Percentiles rank a stretch among this genome's conserved stretches.
These are phyloP conservation scores for Fusarium sp. DNA, from an alignment of 2,329 filamentous ascomycete genomes.

Conservation along the genomic window DNA sequence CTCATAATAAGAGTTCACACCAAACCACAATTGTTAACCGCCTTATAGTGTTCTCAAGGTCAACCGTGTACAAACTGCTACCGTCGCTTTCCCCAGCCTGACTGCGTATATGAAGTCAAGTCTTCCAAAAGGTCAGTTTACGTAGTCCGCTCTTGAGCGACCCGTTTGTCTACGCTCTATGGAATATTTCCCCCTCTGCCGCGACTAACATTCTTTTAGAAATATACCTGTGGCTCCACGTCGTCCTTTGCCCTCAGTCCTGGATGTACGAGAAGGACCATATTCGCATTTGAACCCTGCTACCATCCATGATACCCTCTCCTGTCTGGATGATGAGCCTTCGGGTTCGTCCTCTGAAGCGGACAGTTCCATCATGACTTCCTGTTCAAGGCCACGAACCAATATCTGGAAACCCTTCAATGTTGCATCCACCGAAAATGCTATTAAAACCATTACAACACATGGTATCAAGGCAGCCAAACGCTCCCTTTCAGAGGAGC, in stretches of 20 bases:
- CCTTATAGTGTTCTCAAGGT: conserved; percentile 64
- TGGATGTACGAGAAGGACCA: conserved; percentile 45
- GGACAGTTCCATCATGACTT: neutral
- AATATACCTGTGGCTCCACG: conserved; percentile 7
- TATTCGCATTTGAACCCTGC: conserved; percentile 56
- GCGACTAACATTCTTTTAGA: conserved; percentile 24
- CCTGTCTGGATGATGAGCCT: conserved; percentile 49
- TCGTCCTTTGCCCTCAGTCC: conserved; percentile 33
- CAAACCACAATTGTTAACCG: conserved; percentile 13
- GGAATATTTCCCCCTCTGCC: neutral
- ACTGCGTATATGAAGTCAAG: conserved; percentile 61
- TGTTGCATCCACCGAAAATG: conserved; percentile 44
- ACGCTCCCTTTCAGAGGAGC: conserved; percentile 51
- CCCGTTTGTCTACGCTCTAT: neutral
- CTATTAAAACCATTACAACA: conserved; percentile 50
- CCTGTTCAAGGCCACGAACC: conserved; percentile 5
- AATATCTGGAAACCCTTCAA: conserved; percentile 44
- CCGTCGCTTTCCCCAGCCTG: conserved; percentile 64
- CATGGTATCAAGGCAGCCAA: conserved; percentile 50
- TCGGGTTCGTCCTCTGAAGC: conserved; percentile 7
- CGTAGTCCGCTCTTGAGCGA: neutral
- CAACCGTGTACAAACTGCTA: conserved; percentile 68
- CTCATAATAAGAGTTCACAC: neutral
- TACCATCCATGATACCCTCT: conserved; percentile 53
- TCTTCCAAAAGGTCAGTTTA: conserved; percentile 39